Conservation (phyloP, 306 rosid species). For the Lupinus albus region DNA sequence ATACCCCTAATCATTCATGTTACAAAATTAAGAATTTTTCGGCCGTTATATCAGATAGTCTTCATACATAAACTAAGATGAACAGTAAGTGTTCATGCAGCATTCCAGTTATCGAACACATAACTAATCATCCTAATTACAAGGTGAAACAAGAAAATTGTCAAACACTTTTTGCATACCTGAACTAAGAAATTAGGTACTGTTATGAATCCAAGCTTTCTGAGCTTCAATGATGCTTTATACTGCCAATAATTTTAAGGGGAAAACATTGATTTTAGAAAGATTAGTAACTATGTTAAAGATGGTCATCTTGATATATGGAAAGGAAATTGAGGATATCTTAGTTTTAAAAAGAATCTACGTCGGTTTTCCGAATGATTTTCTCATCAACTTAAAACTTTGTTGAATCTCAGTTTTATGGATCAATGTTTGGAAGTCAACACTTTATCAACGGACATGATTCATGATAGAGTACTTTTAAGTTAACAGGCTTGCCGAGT, state of each 20-base stretch:
- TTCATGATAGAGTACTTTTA: too few relatives aligned
- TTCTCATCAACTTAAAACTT: conserved; percentile 28
- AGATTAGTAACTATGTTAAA: conserved; percentile 2
- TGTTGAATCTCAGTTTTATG: too few relatives aligned
- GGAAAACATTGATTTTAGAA: conserved; percentile 29
- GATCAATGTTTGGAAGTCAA: too few relatives aligned
- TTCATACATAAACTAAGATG: not conserved
- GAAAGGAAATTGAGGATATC: conserved; percentile 26
- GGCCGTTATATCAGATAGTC: conserved; percentile 1
- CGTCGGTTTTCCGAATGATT: conserved; percentile 15
- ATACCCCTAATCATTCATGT: conserved; percentile 55
- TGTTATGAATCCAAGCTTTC: conserved; percentile 66
- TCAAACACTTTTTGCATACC: conserved; percentile 51
- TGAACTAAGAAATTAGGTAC: conserved; percentile 77
- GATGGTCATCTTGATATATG: not conserved
- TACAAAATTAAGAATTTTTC: conserved; percentile 27
- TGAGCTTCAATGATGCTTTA: conserved; percentile 83
- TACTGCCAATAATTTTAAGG: conserved; percentile 57
- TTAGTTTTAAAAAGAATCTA: conserved; percentile 13
- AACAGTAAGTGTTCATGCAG: conserved; percentile 27
- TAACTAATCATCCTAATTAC: conserved; percentile 9
- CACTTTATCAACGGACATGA: too few relatives aligned
- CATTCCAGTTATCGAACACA: conserved; percentile 14
- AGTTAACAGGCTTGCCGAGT: not conserved
- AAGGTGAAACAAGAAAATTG: conserved; percentile 25